phyloP scores from a whole-genome alignment of 2,329 filamentous ascomycete genomes.

The Davidsoniella australis region DNA sequence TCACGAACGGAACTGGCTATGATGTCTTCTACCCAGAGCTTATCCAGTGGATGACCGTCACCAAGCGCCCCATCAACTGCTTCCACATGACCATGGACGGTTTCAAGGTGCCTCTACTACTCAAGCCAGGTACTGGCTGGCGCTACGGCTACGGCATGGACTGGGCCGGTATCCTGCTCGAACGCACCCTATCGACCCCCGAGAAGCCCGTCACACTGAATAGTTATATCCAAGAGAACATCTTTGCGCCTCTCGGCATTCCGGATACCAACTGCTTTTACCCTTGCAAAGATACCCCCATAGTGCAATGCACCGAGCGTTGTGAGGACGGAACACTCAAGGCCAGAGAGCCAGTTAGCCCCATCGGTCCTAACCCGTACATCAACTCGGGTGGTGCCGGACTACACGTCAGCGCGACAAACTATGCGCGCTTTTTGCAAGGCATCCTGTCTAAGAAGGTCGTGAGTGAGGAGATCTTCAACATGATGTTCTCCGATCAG shows the following conservation, averaged over 20 bases:
- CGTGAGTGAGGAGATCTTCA: constrained; percentile 18
- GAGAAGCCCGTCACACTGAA: constrained; percentile 21
- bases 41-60: constrained; percentile 22
- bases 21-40: constrained; percentile 25
- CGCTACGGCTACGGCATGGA: constrained; percentile 30
- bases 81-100: constrained; percentile 21
- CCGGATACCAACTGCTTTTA: constrained; percentile 18
- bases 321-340: constrained; percentile 15
- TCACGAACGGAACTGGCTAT: constrained; percentile 30
- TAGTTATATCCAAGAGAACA: constrained; percentile 21
- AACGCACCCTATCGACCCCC: constrained; percentile 15
- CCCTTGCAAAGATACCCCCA: constrained; percentile 16
- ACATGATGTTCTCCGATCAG: constrained; percentile 25
- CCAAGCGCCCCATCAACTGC: constrained; percentile 20
- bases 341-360: constrained; percentile 10
- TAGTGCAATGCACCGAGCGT: not conserved
- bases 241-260: constrained; percentile 23
- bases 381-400: constrained; percentile 28
- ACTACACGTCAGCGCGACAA: constrained; percentile 24
- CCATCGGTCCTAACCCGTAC: constrained; percentile 18
- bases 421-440: constrained; percentile 23
- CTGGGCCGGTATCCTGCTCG: constrained; percentile 29
- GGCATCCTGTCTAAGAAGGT: constrained; percentile 20
- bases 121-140: constrained; percentile 31
- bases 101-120: constrained; percentile 26